Evolutionary conservation across 257 asterid genomes (phyloP).

Genomic region (Rubia yunnanensis): DNA sequence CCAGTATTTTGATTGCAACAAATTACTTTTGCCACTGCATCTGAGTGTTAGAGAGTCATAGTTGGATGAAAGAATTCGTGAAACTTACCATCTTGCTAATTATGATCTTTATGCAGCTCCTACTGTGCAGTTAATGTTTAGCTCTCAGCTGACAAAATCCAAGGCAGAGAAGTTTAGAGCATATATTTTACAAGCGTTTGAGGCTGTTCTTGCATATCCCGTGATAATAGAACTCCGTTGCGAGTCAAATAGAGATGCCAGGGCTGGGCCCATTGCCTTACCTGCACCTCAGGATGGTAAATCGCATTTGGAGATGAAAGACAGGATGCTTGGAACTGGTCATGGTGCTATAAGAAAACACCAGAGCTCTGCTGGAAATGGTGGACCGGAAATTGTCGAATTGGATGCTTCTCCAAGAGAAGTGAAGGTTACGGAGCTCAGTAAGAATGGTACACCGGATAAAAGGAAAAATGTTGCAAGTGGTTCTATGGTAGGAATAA

Average conservation of each 20-base stretch:
- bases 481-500: constrained; percentile 14
- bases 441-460: constrained; percentile 1
- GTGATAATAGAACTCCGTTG: constrained; percentile 74
- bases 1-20: not conserved
- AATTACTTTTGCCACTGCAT: not conserved
- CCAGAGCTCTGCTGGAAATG: constrained; percentile 25
- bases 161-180: constrained; percentile 66
- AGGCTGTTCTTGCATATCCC: constrained; percentile 68
- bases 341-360: constrained; percentile 23
- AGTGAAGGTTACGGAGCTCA: constrained; percentile 5
- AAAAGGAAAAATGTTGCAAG: constrained; percentile 17
- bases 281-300: constrained; percentile 36
- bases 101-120: constrained; percentile 57
- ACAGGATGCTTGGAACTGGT: constrained; percentile 12
- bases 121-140: constrained; percentile 68
- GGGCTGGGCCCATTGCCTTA: constrained; percentile 27
- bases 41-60: not conserved
- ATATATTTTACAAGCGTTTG: constrained; percentile 81
- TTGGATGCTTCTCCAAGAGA: constrained; percentile 32
- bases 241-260: constrained; percentile 41
- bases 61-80: not conserved
- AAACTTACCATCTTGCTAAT: constrained; percentile 1
- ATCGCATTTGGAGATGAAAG: constrained; percentile 16
- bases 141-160: constrained; percentile 57
- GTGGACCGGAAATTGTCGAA: constrained; percentile 65